phyloP scores from a whole-genome alignment of 2,329 filamentous ascomycete genomes.

The Claviceps humidiphila region DNA sequence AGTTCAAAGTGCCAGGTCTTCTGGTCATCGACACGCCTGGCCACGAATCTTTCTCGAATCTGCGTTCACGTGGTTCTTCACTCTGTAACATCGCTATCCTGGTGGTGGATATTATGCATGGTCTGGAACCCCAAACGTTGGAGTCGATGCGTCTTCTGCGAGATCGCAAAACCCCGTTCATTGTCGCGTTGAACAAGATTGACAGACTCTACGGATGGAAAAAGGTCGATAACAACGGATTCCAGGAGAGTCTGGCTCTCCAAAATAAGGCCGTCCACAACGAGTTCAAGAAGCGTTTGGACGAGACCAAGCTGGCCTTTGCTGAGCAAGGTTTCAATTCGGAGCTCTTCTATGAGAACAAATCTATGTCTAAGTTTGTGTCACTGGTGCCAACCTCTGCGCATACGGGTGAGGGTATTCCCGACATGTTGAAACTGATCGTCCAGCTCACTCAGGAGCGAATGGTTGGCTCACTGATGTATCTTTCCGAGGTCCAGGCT shows the following conservation, averaged over 20 bases:
- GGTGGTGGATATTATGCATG: slow-evolving; percentile 99
- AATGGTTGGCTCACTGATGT: slow-evolving; percentile 96
- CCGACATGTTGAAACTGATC: slow-evolving; percentile 95
- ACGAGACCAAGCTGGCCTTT: slow-evolving; percentile 86
- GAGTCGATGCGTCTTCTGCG: slow-evolving; percentile 93
- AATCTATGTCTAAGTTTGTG: slow-evolving; percentile 85
- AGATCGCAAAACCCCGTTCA: slow-evolving; percentile 92
- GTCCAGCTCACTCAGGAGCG: slow-evolving; percentile 87
- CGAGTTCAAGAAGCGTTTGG: slow-evolving; percentile 83
- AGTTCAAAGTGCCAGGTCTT: slow-evolving; percentile 95
- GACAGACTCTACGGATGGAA: slow-evolving; percentile 99
- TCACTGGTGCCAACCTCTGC: slow-evolving; percentile 96
- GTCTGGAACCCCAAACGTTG: slow-evolving; percentile 88
- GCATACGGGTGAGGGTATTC: slow-evolving; percentile 97
- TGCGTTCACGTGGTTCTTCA: slow-evolving; percentile 91
- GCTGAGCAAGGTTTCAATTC: slow-evolving; percentile 96
- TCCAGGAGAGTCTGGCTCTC: slow-evolving; percentile 78
- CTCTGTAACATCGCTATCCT: slow-evolving; percentile 99
- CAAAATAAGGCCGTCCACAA: slow-evolving; percentile 90
- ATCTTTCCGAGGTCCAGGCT: slow-evolving; percentile 92
- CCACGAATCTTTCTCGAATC: slow-evolving; percentile 99
- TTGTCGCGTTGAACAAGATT: slow-evolving; percentile 98
- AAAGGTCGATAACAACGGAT: slow-evolving; percentile 96
- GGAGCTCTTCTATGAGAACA: slow-evolving; percentile 94
- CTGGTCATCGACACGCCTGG: slow-evolving; percentile 96